Conservation (phyloP, 306 rosid genomes). For the Fagus crenata region DNA sequence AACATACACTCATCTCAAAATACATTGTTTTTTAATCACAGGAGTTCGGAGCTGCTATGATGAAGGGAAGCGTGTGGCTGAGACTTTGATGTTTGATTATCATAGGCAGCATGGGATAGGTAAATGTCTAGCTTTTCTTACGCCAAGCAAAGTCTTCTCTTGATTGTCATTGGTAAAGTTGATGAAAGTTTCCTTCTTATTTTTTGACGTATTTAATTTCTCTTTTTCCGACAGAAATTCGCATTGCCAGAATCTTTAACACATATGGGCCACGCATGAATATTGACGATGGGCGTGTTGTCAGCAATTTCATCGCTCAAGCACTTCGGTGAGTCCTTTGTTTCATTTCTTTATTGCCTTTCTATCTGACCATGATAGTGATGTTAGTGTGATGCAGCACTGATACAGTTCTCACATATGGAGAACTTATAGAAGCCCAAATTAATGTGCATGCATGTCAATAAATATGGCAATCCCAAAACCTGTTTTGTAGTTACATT, state of each 20-base stretch:
- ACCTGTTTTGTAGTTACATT: constrained; percentile 9
- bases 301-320: constrained; percentile 97
- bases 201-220: not conserved
- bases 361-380: not conserved
- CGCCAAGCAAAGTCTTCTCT: constrained; percentile 2
- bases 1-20: constrained; percentile 16
- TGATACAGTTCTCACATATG: constrained; percentile 1
- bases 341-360: constrained; percentile 2
- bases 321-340: constrained; percentile 68
- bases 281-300: constrained; percentile 97
- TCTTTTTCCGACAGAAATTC: constrained; percentile 57
- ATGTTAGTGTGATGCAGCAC: not conserved
- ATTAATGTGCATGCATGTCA: not conserved
- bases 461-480: not conserved
- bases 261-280: constrained; percentile 99
- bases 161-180: constrained; percentile 18
- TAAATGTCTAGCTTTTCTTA: constrained; percentile 28
- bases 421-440: not conserved
- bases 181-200: constrained; percentile 1
- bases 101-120: constrained; percentile 97
- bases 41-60: constrained; percentile 99
- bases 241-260: constrained; percentile 93
- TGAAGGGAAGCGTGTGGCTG: constrained; percentile 98
- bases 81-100: constrained; percentile 97
- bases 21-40: constrained; percentile 29